A percentile compares a stretch with the other conserved stretches of the same genome.
Evolutionary conservation across 768 basidiomycete species (phyloP).

Genomic region (Agrocybe pediades): DNA sequence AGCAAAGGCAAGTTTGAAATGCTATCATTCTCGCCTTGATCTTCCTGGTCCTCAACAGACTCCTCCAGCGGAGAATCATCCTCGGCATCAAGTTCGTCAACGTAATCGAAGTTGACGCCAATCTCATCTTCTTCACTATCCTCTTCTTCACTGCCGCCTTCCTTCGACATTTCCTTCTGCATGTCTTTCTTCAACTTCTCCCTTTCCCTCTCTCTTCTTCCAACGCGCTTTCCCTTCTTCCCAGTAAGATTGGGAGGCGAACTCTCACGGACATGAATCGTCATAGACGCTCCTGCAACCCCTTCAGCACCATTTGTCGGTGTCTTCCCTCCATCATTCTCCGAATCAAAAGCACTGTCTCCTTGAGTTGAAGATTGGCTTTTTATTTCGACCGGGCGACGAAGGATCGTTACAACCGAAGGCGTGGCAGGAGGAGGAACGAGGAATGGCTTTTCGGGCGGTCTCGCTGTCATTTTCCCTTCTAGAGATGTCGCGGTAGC

Average conservation of each 20-base stretch:
- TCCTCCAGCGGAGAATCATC: slow-evolving; percentile 12
- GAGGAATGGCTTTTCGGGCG: slow-evolving; percentile 24
- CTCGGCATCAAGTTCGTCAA: slow-evolving; percentile 14
- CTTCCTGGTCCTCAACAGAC: slow-evolving; percentile 19
- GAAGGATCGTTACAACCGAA: slow-evolving; percentile 10
- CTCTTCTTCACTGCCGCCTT: slow-evolving; percentile 1
- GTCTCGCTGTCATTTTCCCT: slow-evolving; percentile 15
- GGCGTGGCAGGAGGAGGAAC: slow-evolving; percentile 11
- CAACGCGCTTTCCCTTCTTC: slow-evolving; percentile 26
- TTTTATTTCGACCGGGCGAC: slow-evolving; percentile 1
- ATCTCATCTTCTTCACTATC: slow-evolving; percentile 7
- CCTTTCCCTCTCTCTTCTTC: slow-evolving; percentile 24
- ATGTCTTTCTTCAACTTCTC: slow-evolving; percentile 23
- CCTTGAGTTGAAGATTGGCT: background rate
- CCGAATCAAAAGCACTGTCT: background rate
- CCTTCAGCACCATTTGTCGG: slow-evolving; percentile 14
- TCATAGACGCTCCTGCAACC: background rate
- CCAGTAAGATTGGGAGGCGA: slow-evolving; percentile 17
- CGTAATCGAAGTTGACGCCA: slow-evolving; percentile 9
- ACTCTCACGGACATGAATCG: background rate
- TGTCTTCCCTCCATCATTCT: slow-evolving; percentile 13
- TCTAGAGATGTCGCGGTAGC: slow-evolving; percentile 14
- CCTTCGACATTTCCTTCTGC: slow-evolving; percentile 3
- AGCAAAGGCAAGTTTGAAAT: slow-evolving; percentile 25
- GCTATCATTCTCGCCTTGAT: slow-evolving; percentile 25